Evolutionary conservation across 2,329 filamentous ascomycete species (phyloP).

Genomic region (Cordyceps pruinosa): DNA sequence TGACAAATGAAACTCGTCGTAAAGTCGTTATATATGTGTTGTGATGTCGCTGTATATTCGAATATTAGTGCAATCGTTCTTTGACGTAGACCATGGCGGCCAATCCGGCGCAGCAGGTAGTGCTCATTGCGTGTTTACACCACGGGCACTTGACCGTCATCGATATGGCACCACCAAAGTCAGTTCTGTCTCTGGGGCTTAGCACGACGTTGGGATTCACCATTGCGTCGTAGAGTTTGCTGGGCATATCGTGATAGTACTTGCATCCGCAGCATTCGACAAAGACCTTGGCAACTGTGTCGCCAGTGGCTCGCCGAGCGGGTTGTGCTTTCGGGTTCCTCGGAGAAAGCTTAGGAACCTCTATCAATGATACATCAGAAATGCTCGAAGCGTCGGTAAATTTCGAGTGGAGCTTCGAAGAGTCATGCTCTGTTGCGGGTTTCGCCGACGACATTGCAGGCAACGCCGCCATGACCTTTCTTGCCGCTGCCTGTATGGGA

Average conservation of each 20-base stretch:
- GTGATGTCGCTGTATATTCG: neutral
- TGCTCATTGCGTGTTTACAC: constrained; percentile 66
- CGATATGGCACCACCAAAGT: constrained; percentile 49
- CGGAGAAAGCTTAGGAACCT: neutral
- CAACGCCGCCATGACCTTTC: constrained; percentile 26
- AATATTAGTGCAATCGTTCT: constrained; percentile 48
- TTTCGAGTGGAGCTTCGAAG: constrained; percentile 11
- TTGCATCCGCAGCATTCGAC: constrained; percentile 59
- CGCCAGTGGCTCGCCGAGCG: constrained; percentile 16
- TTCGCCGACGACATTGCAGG: constrained; percentile 16
- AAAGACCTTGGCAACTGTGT: constrained; percentile 54
- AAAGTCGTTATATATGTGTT: constrained; percentile 3
- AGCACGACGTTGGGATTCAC: constrained; percentile 50
- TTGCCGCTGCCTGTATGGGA: constrained; percentile 25
- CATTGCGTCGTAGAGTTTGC: constrained; percentile 58
- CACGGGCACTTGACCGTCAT: constrained; percentile 63
- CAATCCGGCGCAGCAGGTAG: constrained; percentile 61
- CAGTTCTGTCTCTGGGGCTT: constrained; percentile 38
- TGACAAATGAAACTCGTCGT: constrained; percentile 7
- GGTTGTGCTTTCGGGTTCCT: constrained; percentile 13
- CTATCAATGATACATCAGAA: neutral
- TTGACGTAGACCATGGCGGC: constrained; percentile 59
- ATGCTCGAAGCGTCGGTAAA: constrained; percentile 3
- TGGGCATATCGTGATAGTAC: constrained; percentile 60
- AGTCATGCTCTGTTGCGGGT: constrained; percentile 1